Evolutionary conservation across 1,284 basidiomycete species (phyloP), one percentile per base, ranked within the genome.

Genomic region (Pholiota adiposa): DNA sequence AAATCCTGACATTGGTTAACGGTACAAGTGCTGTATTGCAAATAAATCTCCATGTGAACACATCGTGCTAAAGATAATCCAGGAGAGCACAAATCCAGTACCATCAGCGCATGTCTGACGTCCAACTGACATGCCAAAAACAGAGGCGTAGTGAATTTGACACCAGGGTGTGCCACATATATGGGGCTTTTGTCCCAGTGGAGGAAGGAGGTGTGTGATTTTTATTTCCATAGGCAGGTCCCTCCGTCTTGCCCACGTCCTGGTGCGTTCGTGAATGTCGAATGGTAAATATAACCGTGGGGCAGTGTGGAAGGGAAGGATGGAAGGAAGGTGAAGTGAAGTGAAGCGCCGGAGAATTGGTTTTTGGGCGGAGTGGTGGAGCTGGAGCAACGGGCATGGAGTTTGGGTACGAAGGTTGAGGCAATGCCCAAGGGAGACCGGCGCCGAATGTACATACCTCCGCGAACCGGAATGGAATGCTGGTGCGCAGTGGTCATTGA

Each of bases 31-130:
- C 1, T 2, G 7, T 23, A 9, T 21, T 11, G 18, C 3, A 23
- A 9, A 9, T 27, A 16, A 16, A 23, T 4, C 44, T 27, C 6
- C 23, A 4, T 46, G 25, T 27, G 23, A 46, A 21, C 44, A 14
- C 44, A 16, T 14, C 36, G 12, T 12, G 25, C 11, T 27, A 46
- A 12, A 46, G 44, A 33, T 43, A 41, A 21, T 21, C 38, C 19
- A 25, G 14, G 9, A 34, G 16, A 14, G 8, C 50, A 51, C n/a
- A 25, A 43, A 53, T 53, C 38, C 11, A 43, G 51, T 53, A 53
- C 23, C 33, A 19, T 41, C 51, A 40, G 29, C 25, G 51, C 25
- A 40, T 53, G 51, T 53, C 19, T 53, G 51, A 43, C 51, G 41
- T 25, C 44, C 6, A 25, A 12, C 3, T 12, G 27, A 23, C 12